These are phyloP conservation scores for Dactylorhiza incarnata DNA, from an alignment of 106 monocot genomes.

Conservation along the genomic window DNA sequence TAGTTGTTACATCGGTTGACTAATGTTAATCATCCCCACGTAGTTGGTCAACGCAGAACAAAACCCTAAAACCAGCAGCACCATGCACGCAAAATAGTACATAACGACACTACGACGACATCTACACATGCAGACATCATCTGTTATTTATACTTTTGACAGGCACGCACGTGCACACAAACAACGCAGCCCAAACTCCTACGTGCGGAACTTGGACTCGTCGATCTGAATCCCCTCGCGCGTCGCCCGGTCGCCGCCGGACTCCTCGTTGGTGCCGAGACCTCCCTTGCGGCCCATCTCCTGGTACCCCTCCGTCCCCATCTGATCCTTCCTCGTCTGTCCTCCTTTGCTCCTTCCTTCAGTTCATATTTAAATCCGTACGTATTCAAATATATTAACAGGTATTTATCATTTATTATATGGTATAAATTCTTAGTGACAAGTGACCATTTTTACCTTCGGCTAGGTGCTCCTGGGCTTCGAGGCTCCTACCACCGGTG, in stretches of 20 bases:
- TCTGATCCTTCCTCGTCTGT: slow-evolving; percentile 58
- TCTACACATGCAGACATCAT: too few species aligned
- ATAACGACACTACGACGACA: too few species aligned
- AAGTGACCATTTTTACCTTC: slow-evolving; percentile 29
- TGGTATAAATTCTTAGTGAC: not conserved
- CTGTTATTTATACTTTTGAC: too few species aligned
- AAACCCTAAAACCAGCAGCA: too few species aligned
- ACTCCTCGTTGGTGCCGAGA: slow-evolving; percentile 38
- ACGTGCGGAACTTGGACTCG: too few species aligned
- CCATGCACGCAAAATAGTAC: too few species aligned
- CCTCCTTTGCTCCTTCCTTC: slow-evolving; percentile 58
- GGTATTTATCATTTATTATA: not conserved
- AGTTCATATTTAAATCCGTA: not conserved
- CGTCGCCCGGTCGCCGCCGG: slow-evolving; percentile 50
- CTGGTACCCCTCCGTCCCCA: slow-evolving; percentile 57
- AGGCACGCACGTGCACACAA: too few species aligned
- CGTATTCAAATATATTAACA: too few species aligned
- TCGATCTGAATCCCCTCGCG: slow-evolving; percentile 39
- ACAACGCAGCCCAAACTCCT: too few species aligned
- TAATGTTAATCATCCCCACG: too few species aligned
- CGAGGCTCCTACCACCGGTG: slow-evolving; percentile 77
- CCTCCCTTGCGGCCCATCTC: slow-evolving; percentile 78
- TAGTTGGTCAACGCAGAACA: too few species aligned
- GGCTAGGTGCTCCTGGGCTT: slow-evolving; percentile 59
- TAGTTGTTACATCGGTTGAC: too few species aligned